phyloP scores from a whole-genome alignment of 192 early-diverging fungal species.

The Globomyces pollinis-pini region DNA sequence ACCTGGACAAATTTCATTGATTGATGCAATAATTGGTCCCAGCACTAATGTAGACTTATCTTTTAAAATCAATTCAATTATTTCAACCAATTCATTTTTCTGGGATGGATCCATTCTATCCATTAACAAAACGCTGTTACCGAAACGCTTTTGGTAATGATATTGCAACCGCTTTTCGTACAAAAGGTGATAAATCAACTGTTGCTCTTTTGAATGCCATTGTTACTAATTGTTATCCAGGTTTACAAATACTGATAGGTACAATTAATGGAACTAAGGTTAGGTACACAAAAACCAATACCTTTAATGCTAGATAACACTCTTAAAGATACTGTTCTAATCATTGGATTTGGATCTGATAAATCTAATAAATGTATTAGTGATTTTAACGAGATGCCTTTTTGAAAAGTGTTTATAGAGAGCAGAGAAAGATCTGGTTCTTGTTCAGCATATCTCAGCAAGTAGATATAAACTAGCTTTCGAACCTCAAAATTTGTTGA shows the following conservation, averaged over 20 bases:
- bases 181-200: constrained; percentile 83
- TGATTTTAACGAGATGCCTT: constrained; percentile 27
- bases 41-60: constrained; percentile 83
- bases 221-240: too few species aligned
- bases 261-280: constrained; percentile 73
- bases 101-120: constrained; percentile 70
- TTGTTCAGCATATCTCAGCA: constrained; percentile 90
- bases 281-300: neutral
- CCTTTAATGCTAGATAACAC: constrained; percentile 83
- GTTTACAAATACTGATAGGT: constrained; percentile 83
- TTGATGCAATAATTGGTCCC: constrained; percentile 78
- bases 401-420: constrained; percentile 97
- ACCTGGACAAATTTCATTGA: constrained; percentile 74
- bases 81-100: constrained; percentile 66
- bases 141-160: constrained; percentile 75
- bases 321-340: constrained; percentile 89
- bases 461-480: constrained; percentile 93
- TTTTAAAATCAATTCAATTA: constrained; percentile 66
- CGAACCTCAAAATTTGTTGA: constrained; percentile 81
- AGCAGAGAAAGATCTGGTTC: constrained; percentile 93
- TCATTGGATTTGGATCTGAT: constrained; percentile 83
- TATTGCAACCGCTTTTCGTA: constrained; percentile 89
- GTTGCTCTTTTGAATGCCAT: constrained; percentile 82
- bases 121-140: constrained; percentile 10
- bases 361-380: too few species aligned